Evolutionary conservation across 192 early-diverging fungal genomes (phyloP), one percentile per base, ranked within the genome.

Genomic region (Linderina pennispora): DNA sequence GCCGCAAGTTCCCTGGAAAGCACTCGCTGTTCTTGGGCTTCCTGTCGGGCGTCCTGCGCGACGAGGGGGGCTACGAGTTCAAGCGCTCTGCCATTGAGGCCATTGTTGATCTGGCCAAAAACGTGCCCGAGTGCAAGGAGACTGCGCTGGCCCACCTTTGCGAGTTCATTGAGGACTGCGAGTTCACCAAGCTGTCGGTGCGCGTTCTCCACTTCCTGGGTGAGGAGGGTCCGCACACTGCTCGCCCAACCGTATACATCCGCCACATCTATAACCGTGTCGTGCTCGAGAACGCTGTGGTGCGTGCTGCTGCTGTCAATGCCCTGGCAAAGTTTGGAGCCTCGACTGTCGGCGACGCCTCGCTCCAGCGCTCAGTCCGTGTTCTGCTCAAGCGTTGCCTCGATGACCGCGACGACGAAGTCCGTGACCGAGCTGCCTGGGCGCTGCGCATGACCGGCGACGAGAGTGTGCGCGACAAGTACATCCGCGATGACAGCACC

Each of bases 91-190:
- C 95, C 31, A 94, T 99, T 17, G 93, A 97, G 52, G 97, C 94
- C 5, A 94, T 99, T 36, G 85, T 97, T 62, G 94, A 97, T 44
- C 85, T 99, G 62, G 84, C 96, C 51, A 82, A 90, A 54, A 84
- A 86, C 50, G 91, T 95, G 51, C 89, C 91, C 14, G 92, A 96
- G 55, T 89, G 87, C 58, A 92, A 90, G 60, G 97, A 99, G 51
- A 74, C 84, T 26, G 96, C 93, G 31, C 78, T 99, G 37, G 86
- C 88, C 8, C 90, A 97, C 49, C 76, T 99, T 39, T 99, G 97
- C 67, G 97, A 99, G 76, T 97, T 99, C 48, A 99, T 99, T 57
- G 97, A 99, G 61, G 97, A 99, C 60, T 99, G 97, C 69, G 97
- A 99, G 64, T 99, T 94, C 65, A 90, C 90, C 14, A 97, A 99